Evolutionary conservation across 805 yeast genomes (phyloP), one percentile per base, ranked within the genome.

Genomic region (Lipomyces kockii): DNA sequence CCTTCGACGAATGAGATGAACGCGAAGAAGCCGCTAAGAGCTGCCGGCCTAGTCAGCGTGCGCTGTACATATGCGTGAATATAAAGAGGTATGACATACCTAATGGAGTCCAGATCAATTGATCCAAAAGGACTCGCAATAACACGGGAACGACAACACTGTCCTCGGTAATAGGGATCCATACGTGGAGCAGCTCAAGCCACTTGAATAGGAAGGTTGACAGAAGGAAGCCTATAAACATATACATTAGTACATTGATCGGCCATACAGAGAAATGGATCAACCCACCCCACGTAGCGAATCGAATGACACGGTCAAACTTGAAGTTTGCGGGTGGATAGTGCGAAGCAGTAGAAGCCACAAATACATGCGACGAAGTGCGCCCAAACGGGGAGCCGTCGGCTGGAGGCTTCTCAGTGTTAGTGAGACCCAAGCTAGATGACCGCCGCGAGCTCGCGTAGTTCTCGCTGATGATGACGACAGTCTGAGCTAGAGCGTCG

Each of bases 111-210:
- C 89, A 95, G 66, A 92, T 84, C 60, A 93, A 79, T 77, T 95
- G 98, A 76, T 94, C 99, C 0, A 97, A 89, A 64, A 94, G 79
- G 0, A 92, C 98, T 65, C 97, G 85, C 71, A 93, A 89, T 43
- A 94, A 82, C 6, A 91, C 96, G 64, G 92, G 91, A 25, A 81
- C 68, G 1, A 93, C 89, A 67, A 91, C 83, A n/a, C 90, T 86
- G 20, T 90, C 92, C 65, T 87, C 89, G 4, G 89, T 86, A 63
- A 67, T 72, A 5, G 75, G 75, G 77, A 90, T 94, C 70, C 91
- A 86, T 58, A 82, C 80, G 75, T 94, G 93, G 67, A 94, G 82
- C 66, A 93, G 85, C 73, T 86, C 84, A 75, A 94, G 93, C 99
- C 99, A 94, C 60, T 88, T 88, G 62, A 90, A 89, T 78, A 92